phyloP scores from a whole-genome alignment of 495 filamentous ascomycete genomes.

The Entonaema liquescens region DNA sequence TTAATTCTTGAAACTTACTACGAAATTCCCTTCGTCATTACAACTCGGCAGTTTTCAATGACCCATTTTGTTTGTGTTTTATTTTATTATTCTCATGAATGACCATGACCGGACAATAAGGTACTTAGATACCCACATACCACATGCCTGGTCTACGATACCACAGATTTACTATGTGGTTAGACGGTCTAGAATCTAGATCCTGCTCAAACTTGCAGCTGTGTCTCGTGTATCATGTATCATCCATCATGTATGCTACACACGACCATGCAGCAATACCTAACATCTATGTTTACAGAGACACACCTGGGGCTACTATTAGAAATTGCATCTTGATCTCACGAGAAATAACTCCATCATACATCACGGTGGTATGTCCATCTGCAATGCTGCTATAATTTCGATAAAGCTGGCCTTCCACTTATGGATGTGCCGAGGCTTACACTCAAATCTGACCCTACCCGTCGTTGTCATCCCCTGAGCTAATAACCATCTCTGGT shows the following conservation, averaged over 20 bases:
- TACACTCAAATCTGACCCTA: slow-evolving; percentile 18
- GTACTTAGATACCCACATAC: neutral
- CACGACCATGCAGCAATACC: slow-evolving; percentile 19
- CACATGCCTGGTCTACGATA: slow-evolving; percentile 27
- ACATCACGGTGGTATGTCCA: slow-evolving; percentile 7
- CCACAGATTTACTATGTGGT: slow-evolving; percentile 27
- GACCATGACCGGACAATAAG: slow-evolving; percentile 1
- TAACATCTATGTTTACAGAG: neutral
- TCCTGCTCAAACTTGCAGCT: slow-evolving; percentile 18
- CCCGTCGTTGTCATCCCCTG: slow-evolving; percentile 16
- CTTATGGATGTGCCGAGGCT: slow-evolving; percentile 26
- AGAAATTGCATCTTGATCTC: slow-evolving; percentile 8
- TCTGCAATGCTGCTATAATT: neutral
- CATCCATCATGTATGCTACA: slow-evolving; percentile 6
- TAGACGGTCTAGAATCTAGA: slow-evolving; percentile 36
- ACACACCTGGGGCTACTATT: slow-evolving; percentile 9
- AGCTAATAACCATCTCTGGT: slow-evolving; percentile 23
- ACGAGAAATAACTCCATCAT: slow-evolving; percentile 10
- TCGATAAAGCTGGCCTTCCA: slow-evolving; percentile 17
- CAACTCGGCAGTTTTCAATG: slow-evolving; percentile 39
- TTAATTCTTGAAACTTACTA: slow-evolving; percentile 30
- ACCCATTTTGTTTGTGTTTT: too few relatives aligned
- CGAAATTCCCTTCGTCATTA: slow-evolving; percentile 35
- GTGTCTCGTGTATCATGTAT: neutral
- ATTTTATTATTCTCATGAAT: too few relatives aligned